A percentile compares a stretch with the other conserved stretches of the same genome.
These are phyloP conservation scores for Solidago caesia DNA, from an alignment of 129 eudicot genomes.

Conservation along the genomic window DNA sequence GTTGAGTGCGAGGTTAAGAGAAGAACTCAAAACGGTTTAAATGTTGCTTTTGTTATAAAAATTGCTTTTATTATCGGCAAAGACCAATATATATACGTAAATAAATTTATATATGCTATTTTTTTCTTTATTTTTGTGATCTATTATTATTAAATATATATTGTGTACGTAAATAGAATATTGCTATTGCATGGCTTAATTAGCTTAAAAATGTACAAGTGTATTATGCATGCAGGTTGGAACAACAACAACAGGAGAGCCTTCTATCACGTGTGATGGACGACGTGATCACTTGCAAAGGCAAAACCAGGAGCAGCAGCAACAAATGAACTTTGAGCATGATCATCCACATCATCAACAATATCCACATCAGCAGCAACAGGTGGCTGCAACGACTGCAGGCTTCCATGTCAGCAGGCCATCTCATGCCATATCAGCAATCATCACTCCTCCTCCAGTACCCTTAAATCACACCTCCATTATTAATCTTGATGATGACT, in stretches of 20 bases:
- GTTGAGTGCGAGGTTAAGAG: slow-evolving; percentile 39
- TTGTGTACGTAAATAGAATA: slow-evolving; percentile 12
- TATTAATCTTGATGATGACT: slow-evolving; percentile 48
- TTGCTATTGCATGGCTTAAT: background rate
- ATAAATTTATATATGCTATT: background rate
- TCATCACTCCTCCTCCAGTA: slow-evolving; percentile 49
- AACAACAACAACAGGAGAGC: slow-evolving; percentile 61
- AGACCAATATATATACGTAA: slow-evolving; percentile 6
- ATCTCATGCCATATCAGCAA: slow-evolving; percentile 62
- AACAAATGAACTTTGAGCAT: slow-evolving; percentile 48
- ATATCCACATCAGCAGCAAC: slow-evolving; percentile 44
- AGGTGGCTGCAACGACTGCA: slow-evolving; percentile 31
- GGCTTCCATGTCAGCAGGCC: slow-evolving; percentile 81
- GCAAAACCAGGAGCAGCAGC: slow-evolving; percentile 32
- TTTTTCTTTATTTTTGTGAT: too few relatives aligned
- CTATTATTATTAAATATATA: too few relatives aligned
- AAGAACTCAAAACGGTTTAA: slow-evolving; percentile 35
- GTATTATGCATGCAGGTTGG: slow-evolving; percentile 47
- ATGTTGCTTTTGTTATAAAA: slow-evolving; percentile 39
- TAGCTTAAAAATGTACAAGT: slow-evolving; percentile 10
- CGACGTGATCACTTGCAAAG: slow-evolving; percentile 48
- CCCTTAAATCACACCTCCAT: slow-evolving; percentile 67
- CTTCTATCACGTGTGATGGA: slow-evolving; percentile 63
- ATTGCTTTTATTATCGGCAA: slow-evolving; percentile 49
- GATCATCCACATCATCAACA: slow-evolving; percentile 51